Conservation (phyloP, 257 asterid genomes). For the Solanum etuberosum region DNA sequence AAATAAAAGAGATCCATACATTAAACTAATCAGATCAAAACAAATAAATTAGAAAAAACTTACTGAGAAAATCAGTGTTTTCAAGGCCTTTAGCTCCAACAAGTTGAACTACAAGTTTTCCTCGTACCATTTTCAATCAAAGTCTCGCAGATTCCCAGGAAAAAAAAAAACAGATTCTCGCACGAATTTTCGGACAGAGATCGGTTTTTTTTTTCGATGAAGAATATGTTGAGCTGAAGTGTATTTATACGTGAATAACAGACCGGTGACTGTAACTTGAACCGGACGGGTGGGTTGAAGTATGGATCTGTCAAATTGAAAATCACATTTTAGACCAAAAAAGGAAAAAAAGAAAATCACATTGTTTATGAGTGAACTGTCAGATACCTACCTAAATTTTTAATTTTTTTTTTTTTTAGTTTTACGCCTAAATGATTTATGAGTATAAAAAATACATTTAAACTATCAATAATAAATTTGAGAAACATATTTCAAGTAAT, state of each 20-base stretch:
- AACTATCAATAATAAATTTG: neutral
- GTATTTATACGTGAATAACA: neutral
- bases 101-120: slow-evolving; percentile 47
- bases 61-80: slow-evolving; percentile 40
- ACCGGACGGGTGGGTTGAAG: neutral
- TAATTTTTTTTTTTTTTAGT: too few relatives aligned
- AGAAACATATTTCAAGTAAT: neutral
- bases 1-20: neutral
- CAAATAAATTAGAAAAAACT: neutral
- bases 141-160: neutral
- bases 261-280: neutral
- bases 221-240: neutral
- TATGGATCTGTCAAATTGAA: neutral
- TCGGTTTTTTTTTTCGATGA: neutral
- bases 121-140: slow-evolving; percentile 22
- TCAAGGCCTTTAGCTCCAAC: slow-evolving; percentile 53
- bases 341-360: neutral
- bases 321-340: neutral
- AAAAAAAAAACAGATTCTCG: neutral
- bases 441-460: too few relatives aligned
- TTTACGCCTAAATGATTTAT: neutral
- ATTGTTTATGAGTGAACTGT: too few relatives aligned
- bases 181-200: neutral
- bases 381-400: too few relatives aligned
- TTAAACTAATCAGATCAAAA: neutral